Evolutionary conservation across 2,329 filamentous ascomycete species (phyloP).

Genomic region (Stagonosporopsis chrysanthemi): DNA sequence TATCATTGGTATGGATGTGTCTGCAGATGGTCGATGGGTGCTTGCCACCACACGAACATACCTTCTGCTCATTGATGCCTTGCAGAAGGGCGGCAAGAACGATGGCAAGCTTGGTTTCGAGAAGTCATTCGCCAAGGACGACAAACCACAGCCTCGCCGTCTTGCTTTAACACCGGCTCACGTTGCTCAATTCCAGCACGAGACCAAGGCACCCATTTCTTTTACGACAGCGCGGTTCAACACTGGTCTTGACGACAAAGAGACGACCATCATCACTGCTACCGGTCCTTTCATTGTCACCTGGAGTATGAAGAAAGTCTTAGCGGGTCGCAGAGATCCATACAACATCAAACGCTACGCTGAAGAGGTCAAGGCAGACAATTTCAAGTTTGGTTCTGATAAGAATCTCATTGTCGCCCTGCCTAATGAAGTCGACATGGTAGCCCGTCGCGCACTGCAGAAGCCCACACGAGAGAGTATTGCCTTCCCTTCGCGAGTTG

Average conservation of each 20-base stretch:
- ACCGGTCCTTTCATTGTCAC: constrained; percentile 97
- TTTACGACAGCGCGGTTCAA: constrained; percentile 97
- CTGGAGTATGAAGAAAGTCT: constrained; percentile 91
- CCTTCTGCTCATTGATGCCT: constrained; percentile 87
- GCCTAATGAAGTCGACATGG: constrained; percentile 98
- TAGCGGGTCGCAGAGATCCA: constrained; percentile 80
- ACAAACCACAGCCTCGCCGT: constrained; percentile 91
- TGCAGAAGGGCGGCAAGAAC: constrained; percentile 93
- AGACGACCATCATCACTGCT: constrained; percentile 95
- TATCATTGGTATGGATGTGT: constrained; percentile 93
- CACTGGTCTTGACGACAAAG: constrained; percentile 77
- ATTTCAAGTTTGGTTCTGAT: constrained; percentile 96
- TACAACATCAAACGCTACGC: constrained; percentile 97
- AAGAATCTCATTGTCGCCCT: constrained; percentile 98
- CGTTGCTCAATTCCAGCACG: constrained; percentile 96
- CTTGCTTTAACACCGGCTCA: constrained; percentile 89
- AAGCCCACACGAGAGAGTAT: constrained; percentile 94
- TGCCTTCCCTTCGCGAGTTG: constrained; percentile 64
- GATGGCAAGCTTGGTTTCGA: constrained; percentile 98
- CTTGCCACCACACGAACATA: constrained; percentile 94
- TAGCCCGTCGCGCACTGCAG: constrained; percentile 83
- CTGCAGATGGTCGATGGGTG: constrained; percentile 94
- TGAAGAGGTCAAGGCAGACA: constrained; percentile 96
- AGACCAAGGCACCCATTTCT: constrained; percentile 83
- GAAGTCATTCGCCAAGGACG: constrained; percentile 87